Conservation (phyloP, 1,139 yeast species). For the Debaryomyces subglobosus region DNA sequence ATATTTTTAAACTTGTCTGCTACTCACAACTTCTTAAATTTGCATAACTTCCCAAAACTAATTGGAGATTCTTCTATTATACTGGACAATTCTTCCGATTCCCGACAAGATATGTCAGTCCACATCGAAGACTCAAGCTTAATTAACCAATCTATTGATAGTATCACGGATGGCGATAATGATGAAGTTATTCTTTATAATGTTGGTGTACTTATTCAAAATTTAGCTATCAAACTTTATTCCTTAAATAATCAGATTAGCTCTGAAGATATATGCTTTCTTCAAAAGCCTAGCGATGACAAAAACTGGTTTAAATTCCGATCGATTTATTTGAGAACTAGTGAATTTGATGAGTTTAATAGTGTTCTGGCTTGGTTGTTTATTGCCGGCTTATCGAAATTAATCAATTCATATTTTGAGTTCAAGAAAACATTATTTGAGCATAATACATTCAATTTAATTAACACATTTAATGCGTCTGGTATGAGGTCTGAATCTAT, state of each 20-base stretch:
- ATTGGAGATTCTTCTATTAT: background rate
- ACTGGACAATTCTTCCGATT: background rate
- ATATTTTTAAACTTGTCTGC: slow-evolving; percentile 39
- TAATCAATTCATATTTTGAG: slow-evolving; percentile 30
- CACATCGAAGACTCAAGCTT: background rate
- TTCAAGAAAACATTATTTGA: slow-evolving; percentile 15
- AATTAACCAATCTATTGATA: background rate
- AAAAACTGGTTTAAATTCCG: slow-evolving; percentile 33
- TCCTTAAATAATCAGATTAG: slow-evolving; percentile 22
- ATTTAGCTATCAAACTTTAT: slow-evolving; percentile 21
- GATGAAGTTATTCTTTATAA: slow-evolving; percentile 20
- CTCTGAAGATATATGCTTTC: slow-evolving; percentile 23
- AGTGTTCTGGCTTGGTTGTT: slow-evolving; percentile 35
- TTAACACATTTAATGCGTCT: background rate
- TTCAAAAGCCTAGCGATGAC: slow-evolving; percentile 12
- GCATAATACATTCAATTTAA: background rate
- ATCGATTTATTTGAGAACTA: slow-evolving; percentile 25
- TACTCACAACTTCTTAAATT: slow-evolving; percentile 19
- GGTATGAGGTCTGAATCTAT: background rate
- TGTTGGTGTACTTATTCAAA: slow-evolving; percentile 26
- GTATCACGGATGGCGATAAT: slow-evolving; percentile 5
- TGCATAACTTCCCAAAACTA: slow-evolving; percentile 5
- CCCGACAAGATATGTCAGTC: background rate
- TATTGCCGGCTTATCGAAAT: slow-evolving; percentile 30
- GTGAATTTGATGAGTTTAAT: slow-evolving; percentile 9